A percentile compares a stretch with the other conserved stretches of the same genome.
Conservation (phyloP, 176 grass and related monocot species). For the Secale cereale region DNA sequence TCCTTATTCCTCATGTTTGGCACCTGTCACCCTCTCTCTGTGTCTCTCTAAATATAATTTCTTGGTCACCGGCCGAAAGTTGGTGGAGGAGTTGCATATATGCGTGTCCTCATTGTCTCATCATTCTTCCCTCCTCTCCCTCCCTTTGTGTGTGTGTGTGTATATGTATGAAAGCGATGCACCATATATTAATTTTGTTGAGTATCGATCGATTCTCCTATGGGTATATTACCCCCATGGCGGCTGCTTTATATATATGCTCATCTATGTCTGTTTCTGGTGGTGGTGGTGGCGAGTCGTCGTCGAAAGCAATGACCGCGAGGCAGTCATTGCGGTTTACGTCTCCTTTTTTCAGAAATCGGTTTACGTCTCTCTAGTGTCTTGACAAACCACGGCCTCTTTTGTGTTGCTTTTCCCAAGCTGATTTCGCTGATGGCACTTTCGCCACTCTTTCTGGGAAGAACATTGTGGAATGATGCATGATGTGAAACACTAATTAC, state of each 20-base stretch:
- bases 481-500: background rate
- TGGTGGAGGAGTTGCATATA: background rate
- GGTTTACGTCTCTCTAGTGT: slow-evolving; percentile 17
- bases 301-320: slow-evolving; percentile 19
- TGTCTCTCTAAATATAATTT: background rate
- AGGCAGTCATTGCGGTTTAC: slow-evolving; percentile 5
- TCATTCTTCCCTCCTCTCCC: background rate
- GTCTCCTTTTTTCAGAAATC: background rate
- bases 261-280: background rate
- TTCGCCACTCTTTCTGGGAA: background rate
- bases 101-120: background rate
- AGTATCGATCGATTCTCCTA: too few species aligned
- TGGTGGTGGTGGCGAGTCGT: slow-evolving; percentile 20
- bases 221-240: background rate
- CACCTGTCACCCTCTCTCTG: slow-evolving; percentile 16
- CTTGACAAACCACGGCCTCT: background rate
- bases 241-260: background rate
- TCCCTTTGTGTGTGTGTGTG: background rate
- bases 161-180: background rate
- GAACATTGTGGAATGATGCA: background rate
- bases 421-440: background rate
- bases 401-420: background rate
- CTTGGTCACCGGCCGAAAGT: background rate
- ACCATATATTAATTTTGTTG: background rate
- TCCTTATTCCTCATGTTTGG: background rate